These are phyloP conservation scores for Tolypocladium guangdongense DNA, from an alignment of 2,329 filamentous ascomycete species.

Conservation along the genomic window DNA sequence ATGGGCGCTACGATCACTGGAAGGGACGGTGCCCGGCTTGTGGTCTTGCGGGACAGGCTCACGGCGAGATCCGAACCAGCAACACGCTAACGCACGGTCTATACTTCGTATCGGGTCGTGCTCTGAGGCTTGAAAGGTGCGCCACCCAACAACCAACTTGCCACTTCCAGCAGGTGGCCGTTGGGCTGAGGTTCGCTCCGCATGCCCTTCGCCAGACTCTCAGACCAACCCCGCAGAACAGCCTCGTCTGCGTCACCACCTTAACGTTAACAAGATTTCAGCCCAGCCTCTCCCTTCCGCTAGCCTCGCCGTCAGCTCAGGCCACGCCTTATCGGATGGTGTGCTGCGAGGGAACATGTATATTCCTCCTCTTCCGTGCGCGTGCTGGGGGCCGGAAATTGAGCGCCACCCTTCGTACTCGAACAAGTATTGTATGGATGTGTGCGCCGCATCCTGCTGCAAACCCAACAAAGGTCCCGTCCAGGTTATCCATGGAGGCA, in stretches of 20 bases:
- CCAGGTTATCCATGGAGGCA: background rate
- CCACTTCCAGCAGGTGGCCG: constrained; percentile 1
- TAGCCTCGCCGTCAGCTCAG: background rate
- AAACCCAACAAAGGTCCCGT: background rate
- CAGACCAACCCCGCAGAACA: background rate
- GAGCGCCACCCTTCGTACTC: background rate
- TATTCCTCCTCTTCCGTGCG: too few species aligned
- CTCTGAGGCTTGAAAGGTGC: background rate
- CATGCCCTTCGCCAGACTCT: background rate
- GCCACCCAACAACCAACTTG: background rate
- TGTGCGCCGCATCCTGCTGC: background rate
- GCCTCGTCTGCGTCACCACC: background rate
- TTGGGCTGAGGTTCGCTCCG: background rate
- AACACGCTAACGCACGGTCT: background rate
- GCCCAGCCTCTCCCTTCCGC: background rate
- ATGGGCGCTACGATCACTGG: too few species aligned
- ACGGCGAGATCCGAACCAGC: background rate
- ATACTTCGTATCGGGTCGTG: background rate
- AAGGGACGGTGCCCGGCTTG: too few species aligned
- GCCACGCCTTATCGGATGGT: too few species aligned
- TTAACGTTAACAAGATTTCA: background rate
- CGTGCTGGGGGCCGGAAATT: background rate
- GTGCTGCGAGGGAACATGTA: background rate
- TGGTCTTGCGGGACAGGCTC: background rate
- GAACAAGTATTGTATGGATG: too few species aligned